These are phyloP conservation scores for Hansenula anomala DNA, from an alignment of 1,139 yeast species.

Conservation along the genomic window DNA sequence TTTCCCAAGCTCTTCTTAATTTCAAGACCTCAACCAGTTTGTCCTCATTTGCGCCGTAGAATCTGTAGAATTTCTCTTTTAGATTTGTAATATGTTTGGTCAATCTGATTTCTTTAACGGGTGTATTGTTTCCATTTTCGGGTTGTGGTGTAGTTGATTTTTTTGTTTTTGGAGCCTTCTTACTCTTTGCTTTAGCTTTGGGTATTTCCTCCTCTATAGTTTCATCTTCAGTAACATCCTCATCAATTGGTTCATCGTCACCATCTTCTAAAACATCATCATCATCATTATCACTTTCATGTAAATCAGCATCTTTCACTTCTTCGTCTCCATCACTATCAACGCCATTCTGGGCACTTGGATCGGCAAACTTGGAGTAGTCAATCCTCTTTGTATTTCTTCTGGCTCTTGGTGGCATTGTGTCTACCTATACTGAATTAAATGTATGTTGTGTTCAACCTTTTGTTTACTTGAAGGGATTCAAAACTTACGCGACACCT, in stretches of 20 bases:
- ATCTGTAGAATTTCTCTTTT: constrained; percentile 30
- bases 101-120: constrained; percentile 14
- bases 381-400: constrained; percentile 12
- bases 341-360: constrained; percentile 7
- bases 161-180: constrained; percentile 1
- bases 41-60: constrained; percentile 30
- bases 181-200: constrained; percentile 1
- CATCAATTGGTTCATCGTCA: constrained; percentile 9
- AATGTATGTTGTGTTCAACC: too few species aligned
- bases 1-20: constrained; percentile 31
- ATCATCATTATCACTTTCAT: constrained; percentile 4
- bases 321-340: constrained; percentile 8
- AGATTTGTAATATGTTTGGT: constrained; percentile 29
- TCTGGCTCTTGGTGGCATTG: background rate
- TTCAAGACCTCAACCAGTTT: constrained; percentile 29
- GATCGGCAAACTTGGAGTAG: constrained; percentile 12
- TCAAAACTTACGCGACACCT: too few species aligned
- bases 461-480: too few species aligned
- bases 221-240: background rate
- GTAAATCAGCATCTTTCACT: constrained; percentile 1
- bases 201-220: background rate
- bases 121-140: constrained; percentile 5
- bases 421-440: background rate
- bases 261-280: constrained; percentile 4
- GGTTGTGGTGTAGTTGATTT: constrained; percentile 8